A percentile compares a stretch with the other conserved stretches of the same genome.
Evolutionary conservation across 441 rosid genomes (phyloP).

Genomic region (Gossypium trilobum): DNA sequence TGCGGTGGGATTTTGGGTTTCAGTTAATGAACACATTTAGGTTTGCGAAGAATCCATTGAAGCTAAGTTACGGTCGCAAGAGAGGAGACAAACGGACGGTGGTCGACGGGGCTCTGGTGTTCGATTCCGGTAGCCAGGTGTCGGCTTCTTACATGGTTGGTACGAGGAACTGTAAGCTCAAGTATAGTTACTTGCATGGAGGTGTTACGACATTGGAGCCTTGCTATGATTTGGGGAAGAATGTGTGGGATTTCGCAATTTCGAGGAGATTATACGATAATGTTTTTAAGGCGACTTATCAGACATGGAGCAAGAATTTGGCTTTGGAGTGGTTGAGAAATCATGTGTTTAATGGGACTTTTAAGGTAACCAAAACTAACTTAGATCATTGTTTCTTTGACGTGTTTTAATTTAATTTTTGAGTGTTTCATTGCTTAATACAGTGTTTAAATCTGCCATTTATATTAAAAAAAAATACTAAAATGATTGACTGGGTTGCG

Average conservation of each 20-base stretch:
- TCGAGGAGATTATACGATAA: slow-evolving; percentile 56
- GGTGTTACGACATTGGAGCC: slow-evolving; percentile 72
- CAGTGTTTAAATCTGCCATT: neutral
- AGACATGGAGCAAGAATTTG: slow-evolving; percentile 48
- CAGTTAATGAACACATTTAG: slow-evolving; percentile 83
- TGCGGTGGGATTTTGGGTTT: slow-evolving; percentile 70
- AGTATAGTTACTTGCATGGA: slow-evolving; percentile 62
- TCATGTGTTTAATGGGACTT: slow-evolving; percentile 42
- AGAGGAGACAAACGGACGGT: slow-evolving; percentile 61
- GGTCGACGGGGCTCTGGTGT: slow-evolving; percentile 49
- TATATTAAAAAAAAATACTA: neutral
- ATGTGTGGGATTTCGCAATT: slow-evolving; percentile 74
- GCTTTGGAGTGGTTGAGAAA: slow-evolving; percentile 75
- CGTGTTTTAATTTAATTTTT: neutral
- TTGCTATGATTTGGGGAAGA: slow-evolving; percentile 60
- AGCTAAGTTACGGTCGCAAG: slow-evolving; percentile 69
- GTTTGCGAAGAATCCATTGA: slow-evolving; percentile 71
- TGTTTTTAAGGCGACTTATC: slow-evolving; percentile 58
- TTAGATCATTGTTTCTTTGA: neutral
- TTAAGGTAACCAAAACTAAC: slow-evolving; percentile 43
- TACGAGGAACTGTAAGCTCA: slow-evolving; percentile 69
- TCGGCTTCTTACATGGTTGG: slow-evolving; percentile 72
- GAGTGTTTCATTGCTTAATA: neutral
- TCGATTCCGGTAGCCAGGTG: slow-evolving; percentile 71
- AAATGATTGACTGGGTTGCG: neutral